These are phyloP conservation scores for Cryptococcus amylolentus DNA, from an alignment of 1,284 basidiomycete genomes.

Conservation along the genomic window DNA sequence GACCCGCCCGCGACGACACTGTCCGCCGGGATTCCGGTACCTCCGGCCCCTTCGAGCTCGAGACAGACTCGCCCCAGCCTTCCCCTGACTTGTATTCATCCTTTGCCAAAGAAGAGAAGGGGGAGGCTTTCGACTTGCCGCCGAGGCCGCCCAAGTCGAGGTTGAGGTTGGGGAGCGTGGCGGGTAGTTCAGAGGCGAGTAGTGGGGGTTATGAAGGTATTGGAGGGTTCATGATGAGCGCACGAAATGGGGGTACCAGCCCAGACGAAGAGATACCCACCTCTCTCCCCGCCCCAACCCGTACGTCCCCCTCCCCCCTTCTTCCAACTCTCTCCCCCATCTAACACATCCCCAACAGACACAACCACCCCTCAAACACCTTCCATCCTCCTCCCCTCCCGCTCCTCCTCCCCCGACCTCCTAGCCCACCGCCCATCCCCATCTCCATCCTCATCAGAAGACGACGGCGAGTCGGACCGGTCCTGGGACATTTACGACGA, in stretches of 20 bases:
- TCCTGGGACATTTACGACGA: constrained; percentile 45
- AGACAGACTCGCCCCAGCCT: constrained; percentile 17
- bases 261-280: constrained; percentile 14
- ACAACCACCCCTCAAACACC: background rate
- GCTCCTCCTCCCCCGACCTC: background rate
- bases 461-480: constrained; percentile 11
- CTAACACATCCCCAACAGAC: background rate
- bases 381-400: background rate
- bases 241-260: background rate
- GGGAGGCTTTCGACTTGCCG: constrained; percentile 1
- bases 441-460: background rate
- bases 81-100: constrained; percentile 6
- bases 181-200: constrained; percentile 27
- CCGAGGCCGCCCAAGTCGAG: background rate
- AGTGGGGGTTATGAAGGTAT: constrained; percentile 33
- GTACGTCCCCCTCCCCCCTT: background rate
- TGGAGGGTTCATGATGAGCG: constrained; percentile 39
- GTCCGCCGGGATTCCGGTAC: constrained; percentile 1
- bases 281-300: constrained; percentile 10
- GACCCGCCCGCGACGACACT: too few relatives aligned
- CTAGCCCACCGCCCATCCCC: background rate
- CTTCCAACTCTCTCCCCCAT: background rate
- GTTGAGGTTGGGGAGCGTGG: background rate
- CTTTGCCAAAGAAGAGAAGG: background rate
- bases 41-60: constrained; percentile 36